Base-by-base conservation (phyloP, 2,329 filamentous ascomycete species). In the Trichoderma afroharzianum region DNA sequence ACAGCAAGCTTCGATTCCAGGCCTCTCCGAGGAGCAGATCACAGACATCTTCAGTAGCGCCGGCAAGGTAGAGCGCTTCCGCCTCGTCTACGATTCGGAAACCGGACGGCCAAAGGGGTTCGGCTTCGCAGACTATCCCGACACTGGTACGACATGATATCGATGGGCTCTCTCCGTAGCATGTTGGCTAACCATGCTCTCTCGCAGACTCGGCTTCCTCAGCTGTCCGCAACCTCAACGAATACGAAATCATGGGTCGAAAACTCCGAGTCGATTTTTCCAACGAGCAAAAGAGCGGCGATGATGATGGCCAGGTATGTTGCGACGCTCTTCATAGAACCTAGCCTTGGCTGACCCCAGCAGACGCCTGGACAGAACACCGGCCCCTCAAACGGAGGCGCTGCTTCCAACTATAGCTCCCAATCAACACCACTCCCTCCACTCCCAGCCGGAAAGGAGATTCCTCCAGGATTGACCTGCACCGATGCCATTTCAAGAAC, bases 221-320 rank as follows among this genome's bases (percentile, higher is more conserved):
- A 2, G 96, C 96, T 3, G 95, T 98, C 62, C 92, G 95, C 76
- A 98, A 99, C 80, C 85, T 98, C 67, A 97, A 98, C 83, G 94
- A 97, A 81, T 91, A 94, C 83, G 95, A 98, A 80, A 91, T 98
- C 79, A 97, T 97, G 91, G 94, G 94, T 70, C 90, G 96, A 77
- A 97, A 97, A 81, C 88, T 99, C 74, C 90, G 95, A 73, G 96
- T 99, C 70, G 96, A 98, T 82, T 99, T 97, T 82, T 96, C 93
- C 72, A 97, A 97, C 81, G 95, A 98, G 80, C 93, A 94, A 75
- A 92, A 92, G 76, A 91, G 88, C 73, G 90, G 91, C 73, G 90
- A 92, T 71, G 89, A 87, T 73, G 82, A 82, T 53, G 77, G 78
- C 53, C 77, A 76, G 72, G 71, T 74, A 50, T 33, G 50, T 33